These are phyloP conservation scores for Stipa capillata DNA, from an alignment of 176 grass and related monocot species.

Conservation along the genomic window DNA sequence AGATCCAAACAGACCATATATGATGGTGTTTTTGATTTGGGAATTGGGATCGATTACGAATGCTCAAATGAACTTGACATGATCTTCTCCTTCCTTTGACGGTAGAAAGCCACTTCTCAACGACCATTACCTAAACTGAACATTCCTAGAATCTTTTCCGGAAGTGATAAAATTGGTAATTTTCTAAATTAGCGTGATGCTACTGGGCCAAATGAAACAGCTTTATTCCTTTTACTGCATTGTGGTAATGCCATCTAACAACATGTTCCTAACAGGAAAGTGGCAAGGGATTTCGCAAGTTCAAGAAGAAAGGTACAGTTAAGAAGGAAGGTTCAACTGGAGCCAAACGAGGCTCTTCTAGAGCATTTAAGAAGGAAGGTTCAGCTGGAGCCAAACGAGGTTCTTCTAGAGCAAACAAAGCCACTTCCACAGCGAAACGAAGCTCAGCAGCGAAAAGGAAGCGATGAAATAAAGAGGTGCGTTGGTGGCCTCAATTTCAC, in stretches of 20 bases:
- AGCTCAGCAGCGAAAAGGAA: conserved; percentile 24
- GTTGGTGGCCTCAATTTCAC: neutral
- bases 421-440: conserved; percentile 1
- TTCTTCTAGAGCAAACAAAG: neutral
- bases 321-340: conserved; percentile 25
- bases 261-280: conserved; percentile 35
- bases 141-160: neutral
- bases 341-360: too few relatives aligned
- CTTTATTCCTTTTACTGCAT: neutral
- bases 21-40: neutral
- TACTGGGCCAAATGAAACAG: neutral
- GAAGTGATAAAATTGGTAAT: neutral
- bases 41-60: neutral
- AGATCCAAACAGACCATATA: neutral
- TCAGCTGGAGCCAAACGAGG: neutral
- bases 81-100: neutral
- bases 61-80: neutral
- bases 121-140: neutral
- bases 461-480: neutral
- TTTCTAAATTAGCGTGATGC: neutral
- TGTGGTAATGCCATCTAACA: neutral
- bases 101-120: neutral
- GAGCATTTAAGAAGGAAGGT: conserved; percentile 15
- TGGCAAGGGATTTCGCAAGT: conserved; percentile 29
- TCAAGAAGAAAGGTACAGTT: conserved; percentile 32